Conservation (phyloP, 2,329 filamentous ascomycete species). For the Herpotrichia juniperi region DNA sequence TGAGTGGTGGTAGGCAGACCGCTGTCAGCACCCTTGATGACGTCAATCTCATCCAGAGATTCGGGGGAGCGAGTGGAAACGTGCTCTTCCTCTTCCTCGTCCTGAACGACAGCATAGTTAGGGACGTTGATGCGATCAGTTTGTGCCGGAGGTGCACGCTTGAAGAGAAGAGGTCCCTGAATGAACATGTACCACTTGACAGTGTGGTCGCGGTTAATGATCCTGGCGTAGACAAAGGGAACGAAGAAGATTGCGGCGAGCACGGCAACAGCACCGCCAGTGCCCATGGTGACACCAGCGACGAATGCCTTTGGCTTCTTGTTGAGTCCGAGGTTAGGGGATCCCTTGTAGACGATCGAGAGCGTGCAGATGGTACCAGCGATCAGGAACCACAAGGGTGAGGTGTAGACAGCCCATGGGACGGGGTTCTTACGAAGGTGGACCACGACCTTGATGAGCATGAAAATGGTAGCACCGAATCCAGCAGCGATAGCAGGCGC, state of each 20-base stretch:
- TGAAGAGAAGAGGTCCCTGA: conserved; percentile 63
- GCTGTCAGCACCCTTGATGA: conserved; percentile 19
- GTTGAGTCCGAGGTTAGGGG: conserved; percentile 68
- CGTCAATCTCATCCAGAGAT: conserved; percentile 35
- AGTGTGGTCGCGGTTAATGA: conserved; percentile 71
- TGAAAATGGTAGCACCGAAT: conserved; percentile 73
- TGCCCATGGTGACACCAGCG: conserved; percentile 68
- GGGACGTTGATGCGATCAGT: conserved; percentile 66
- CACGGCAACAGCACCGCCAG: conserved; percentile 64
- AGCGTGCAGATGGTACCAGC: conserved; percentile 76
- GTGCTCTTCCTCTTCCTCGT: conserved; percentile 58
- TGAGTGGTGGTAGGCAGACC: conserved; percentile 8
- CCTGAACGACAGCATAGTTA: conserved; percentile 78
- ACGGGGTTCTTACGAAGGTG: conserved; percentile 74
- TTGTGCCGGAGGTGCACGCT: conserved; percentile 61
- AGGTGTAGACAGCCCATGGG: conserved; percentile 73
- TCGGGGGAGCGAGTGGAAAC: conserved; percentile 39
- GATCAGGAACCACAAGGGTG: conserved; percentile 79
- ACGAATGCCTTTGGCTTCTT: conserved; percentile 73
- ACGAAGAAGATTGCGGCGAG: conserved; percentile 74
- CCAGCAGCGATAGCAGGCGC: conserved; percentile 70
- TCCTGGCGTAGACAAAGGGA: conserved; percentile 68
- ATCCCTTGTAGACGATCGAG: conserved; percentile 82
- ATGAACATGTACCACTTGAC: conserved; percentile 69
- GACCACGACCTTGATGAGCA: conserved; percentile 74